phyloP scores from a whole-genome alignment of 2,329 filamentous ascomycete genomes.

The Drechslerella stenobrocha region DNA sequence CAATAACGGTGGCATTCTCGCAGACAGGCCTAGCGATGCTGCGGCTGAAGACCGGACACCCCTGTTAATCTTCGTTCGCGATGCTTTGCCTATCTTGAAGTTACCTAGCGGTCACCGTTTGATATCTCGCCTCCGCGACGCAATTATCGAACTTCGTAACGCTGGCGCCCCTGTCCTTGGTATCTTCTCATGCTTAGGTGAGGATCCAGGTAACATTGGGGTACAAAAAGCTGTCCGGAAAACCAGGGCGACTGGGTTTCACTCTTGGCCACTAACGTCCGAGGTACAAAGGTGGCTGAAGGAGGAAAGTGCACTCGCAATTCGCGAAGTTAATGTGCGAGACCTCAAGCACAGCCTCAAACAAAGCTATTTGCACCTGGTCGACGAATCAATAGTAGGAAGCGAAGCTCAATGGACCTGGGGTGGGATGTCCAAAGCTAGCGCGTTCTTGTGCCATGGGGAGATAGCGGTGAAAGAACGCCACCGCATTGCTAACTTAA shows the following conservation, averaged over 20 bases:
- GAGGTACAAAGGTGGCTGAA: not conserved
- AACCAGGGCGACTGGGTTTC: not conserved
- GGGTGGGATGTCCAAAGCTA: not conserved
- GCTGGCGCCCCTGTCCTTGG: not conserved
- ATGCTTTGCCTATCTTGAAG: not conserved
- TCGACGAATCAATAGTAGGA: conserved; percentile 1
- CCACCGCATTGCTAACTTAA: not conserved
- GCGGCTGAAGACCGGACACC: not conserved
- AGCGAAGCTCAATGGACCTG: not conserved
- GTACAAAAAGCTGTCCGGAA: not conserved
- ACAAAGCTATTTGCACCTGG: not conserved
- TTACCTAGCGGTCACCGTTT: not conserved
- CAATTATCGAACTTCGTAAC: not conserved
- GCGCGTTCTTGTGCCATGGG: not conserved
- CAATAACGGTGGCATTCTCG: no score
- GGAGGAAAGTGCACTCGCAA: not conserved
- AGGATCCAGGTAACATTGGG: not conserved
- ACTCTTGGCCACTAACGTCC: not conserved
- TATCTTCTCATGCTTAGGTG: not conserved
- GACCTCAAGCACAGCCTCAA: conserved; percentile 7
- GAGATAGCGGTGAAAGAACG: not conserved
- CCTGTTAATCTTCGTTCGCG: conserved; percentile 4
- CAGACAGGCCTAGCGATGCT: not conserved
- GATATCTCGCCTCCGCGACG: conserved; percentile 7
- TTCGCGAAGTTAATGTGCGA: not conserved